Base-by-base conservation (phyloP, 768 basidiomycete species). In the Trametes cubensis region DNA sequence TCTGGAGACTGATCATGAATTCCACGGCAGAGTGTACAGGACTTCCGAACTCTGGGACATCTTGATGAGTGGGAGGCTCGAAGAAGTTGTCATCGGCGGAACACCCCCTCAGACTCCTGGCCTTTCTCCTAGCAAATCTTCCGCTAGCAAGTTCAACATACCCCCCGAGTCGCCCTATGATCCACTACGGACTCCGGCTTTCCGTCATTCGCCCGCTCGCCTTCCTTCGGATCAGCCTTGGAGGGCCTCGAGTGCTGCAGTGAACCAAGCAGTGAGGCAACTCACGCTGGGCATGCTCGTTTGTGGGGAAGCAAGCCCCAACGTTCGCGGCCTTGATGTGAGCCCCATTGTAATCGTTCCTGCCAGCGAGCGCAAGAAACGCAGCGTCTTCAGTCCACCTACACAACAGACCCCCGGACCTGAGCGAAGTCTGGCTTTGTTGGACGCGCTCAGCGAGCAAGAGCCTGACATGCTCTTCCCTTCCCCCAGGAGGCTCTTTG, bases 181-280 rank as follows among this genome's bases (percentile, higher is more conserved):
- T 69, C 90, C 90, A 39, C 79, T 84, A 15, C 76, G 83, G 38
- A 90, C 90, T 0, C 90, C 90, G 0, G 82, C 89, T 4, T 92
- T 92, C 72, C 84, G 88, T 41, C 89, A 92, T 72, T 90, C 88
- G 11, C 87, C 89, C 18, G 83, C 86, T 0, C 87, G 84, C 11
- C 82, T 87, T 23, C 88, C 89, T 6, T 89, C 86, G 18, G 87
- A 90, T 67, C 90, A 91, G 62, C 90, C 90, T 3, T 92, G 90
- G 90, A 84, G 88, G 40, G 90, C 86, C 69, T 85, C 88, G 8
- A 92, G 89, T 67, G 89, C 89, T 13, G 42, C 30, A 17, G 28
- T 44, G 5, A 54, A 42, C 23, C 30, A 59, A 13, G 47, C 53
- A 1, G 53, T 55, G 0, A 89, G 87, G 59, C 89, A 92, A 68